These are phyloP conservation scores for Cladophialophora yegresii DNA, from an alignment of 2,329 filamentous ascomycete genomes.

Conservation along the genomic window DNA sequence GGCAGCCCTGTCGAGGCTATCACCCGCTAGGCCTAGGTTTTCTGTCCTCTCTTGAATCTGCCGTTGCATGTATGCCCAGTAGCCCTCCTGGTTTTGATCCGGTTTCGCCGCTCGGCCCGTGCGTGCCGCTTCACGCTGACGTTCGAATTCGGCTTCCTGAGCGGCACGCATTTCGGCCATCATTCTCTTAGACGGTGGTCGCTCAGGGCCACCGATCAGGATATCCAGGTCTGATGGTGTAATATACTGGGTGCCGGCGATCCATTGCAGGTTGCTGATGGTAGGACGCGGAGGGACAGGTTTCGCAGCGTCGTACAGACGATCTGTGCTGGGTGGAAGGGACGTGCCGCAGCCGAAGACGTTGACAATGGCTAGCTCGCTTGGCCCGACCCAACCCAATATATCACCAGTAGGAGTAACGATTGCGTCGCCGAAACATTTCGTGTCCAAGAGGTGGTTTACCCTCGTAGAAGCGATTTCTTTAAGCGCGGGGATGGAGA, in stretches of 20 bases:
- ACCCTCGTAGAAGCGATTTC: conserved; percentile 73
- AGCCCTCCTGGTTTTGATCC: conserved; percentile 58
- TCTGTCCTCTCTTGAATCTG: conserved; percentile 91
- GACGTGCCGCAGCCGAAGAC: conserved; percentile 75
- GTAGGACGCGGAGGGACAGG: conserved; percentile 78
- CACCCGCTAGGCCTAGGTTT: conserved; percentile 77
- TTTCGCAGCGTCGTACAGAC: conserved; percentile 74
- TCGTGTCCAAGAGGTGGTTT: conserved; percentile 68
- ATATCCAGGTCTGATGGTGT: conserved; percentile 85
- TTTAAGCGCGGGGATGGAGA: conserved; percentile 81
- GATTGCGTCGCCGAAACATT: conserved; percentile 67
- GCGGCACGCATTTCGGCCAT: conserved; percentile 77
- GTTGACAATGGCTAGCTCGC: conserved; percentile 78
- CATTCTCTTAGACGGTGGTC: conserved; percentile 87
- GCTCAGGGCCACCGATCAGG: conserved; percentile 82
- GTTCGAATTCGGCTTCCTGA: conserved; percentile 54
- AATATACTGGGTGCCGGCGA: conserved; percentile 89
- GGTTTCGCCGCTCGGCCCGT: conserved; percentile 43
- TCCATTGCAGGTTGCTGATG: conserved; percentile 95
- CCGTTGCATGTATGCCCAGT: conserved; percentile 75
- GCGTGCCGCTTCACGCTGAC: conserved; percentile 43
- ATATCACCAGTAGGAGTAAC: conserved; percentile 80
- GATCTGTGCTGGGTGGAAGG: conserved; percentile 67
- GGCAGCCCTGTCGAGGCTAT: conserved; percentile 80
- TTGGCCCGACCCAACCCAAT: conserved; percentile 84